Evolutionary conservation across 257 asterid genomes (phyloP).

Genomic region (Nicotiana tabacum): DNA sequence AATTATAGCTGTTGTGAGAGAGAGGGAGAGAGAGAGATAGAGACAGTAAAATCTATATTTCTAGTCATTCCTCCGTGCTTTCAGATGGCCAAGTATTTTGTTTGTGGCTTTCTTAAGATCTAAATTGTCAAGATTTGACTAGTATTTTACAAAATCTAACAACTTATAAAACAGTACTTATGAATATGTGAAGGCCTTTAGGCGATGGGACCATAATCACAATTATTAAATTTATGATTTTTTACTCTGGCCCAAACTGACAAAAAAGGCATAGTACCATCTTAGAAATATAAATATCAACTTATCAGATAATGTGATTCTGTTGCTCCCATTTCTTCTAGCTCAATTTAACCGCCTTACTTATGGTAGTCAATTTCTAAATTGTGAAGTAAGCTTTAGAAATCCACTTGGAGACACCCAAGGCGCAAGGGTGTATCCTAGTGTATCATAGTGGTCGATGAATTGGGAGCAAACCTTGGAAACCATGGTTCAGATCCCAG

Average conservation of each 20-base stretch:
- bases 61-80: background rate
- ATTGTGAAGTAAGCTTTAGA: too few species aligned
- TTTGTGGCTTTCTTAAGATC: background rate
- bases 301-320: background rate
- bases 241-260: background rate
- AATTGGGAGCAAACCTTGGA: too few species aligned
- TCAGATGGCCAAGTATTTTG: background rate
- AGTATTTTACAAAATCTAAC: background rate
- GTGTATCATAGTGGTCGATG: too few species aligned
- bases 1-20: conserved; percentile 19
- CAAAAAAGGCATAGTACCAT: background rate
- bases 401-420: too few species aligned
- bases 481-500: too few species aligned
- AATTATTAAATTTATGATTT: background rate
- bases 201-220: background rate
- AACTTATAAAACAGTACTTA: background rate
- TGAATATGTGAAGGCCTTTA: background rate
- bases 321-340: background rate
- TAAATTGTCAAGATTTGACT: background rate
- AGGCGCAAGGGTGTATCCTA: too few species aligned
- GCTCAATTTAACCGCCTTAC: background rate
- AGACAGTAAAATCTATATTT: background rate
- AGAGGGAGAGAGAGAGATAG: background rate
- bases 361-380: background rate
- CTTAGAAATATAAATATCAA: background rate